Base-by-base conservation (phyloP, 495 filamentous ascomycete species). In the Aspergillus haitiensis region DNA sequence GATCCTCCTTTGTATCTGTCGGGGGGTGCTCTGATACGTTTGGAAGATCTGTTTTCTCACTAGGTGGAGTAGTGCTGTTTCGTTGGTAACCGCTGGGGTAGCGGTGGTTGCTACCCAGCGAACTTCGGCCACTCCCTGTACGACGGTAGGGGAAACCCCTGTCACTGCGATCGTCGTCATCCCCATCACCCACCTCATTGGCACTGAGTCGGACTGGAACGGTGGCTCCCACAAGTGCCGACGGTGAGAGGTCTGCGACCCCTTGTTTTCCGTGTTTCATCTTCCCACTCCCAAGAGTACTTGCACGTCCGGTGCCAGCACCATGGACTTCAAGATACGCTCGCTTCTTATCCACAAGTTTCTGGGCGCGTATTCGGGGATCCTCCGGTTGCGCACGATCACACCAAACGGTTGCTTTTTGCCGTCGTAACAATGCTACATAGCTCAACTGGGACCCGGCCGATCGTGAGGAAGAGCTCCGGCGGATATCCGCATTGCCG, bases 321-420 rank as follows among this genome's bases (percentile, higher is more conserved):
- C 87, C 86, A 59, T 85, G 80, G 27, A 98, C 84, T 74, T 98
- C 93, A 59, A 86, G 84, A 46, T 86, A 86, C 3, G 95, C 95
- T 51, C 91, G 78, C 74, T 87, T 82, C 76, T 93, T 96, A 52
- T 92, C 95, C 3, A 84, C 85, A 58, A 88, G 81, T 66, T 95
- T 90, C 65, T 89, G 84, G 27, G 90, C 91, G 6, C 88, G 72
- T 55, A 96, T 70, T 21, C 91, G 82, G 9, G 95, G 90, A 74
- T 99, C 95, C 73, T 98, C 92, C 52, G 88, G 84, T 66, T 99
- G 94, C 12, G 92, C 84, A 54, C 93, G 92, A 64, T 98, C 95
- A 73, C 93, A 97, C 94, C 94, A 99, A 7, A 99, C 94, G 0
- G 94, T 99, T 33, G 91, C 94, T 69, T 98, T 99, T 69, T 99